Base-by-base conservation (phyloP, 345 rosid species). In the Acer saccharum region DNA sequence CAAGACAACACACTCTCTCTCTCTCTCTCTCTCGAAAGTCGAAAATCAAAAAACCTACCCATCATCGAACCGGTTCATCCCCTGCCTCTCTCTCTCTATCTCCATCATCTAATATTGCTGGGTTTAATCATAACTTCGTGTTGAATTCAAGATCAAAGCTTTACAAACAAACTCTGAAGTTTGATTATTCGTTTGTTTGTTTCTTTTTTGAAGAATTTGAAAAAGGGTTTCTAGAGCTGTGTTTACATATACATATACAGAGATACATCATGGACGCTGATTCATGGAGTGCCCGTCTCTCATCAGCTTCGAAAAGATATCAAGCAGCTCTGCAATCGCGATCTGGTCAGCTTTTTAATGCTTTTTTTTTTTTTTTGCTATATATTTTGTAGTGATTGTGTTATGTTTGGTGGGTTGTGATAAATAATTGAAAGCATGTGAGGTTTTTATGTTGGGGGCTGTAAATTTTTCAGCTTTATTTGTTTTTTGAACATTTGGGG, bases 271-370 rank as follows among this genome's bases (percentile, higher is more conserved):
- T 96, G 97, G 95, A 94, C 79, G 91, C 93, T 62, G 97, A 95
- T 81, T 91, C 99, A 63, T 91, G 93, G 97, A 93, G 88, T 76
- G 83, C 83, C 78, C 97, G 95, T 83, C 87, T 93, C 69, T 90
- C 96, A 76, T 92, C 95, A 32, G 88, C 93, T 73, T 89, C 98
- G 18, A 94, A 83, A 83, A 87, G 98, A 75, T 91, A 90, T 81
- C 97, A 92, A 77, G 87, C 95, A 0, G 88, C 90, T 86, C 90
- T 96, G 76, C 91, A 88, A 77, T 91, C 97, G 73, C 93, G 97
- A 94, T 87, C 98, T 75, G 98, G 99, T 96, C 43, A 87, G 92
- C 79, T 81, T 29, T 10, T 41, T 43, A 46, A 29, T 11, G 4
- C 41, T 6, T 27, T 6, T 69, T 69, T 16, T 77, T 52, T 43